Base-by-base conservation (phyloP, 176 grass and related monocot genomes). In the Aegilops longissima region DNA sequence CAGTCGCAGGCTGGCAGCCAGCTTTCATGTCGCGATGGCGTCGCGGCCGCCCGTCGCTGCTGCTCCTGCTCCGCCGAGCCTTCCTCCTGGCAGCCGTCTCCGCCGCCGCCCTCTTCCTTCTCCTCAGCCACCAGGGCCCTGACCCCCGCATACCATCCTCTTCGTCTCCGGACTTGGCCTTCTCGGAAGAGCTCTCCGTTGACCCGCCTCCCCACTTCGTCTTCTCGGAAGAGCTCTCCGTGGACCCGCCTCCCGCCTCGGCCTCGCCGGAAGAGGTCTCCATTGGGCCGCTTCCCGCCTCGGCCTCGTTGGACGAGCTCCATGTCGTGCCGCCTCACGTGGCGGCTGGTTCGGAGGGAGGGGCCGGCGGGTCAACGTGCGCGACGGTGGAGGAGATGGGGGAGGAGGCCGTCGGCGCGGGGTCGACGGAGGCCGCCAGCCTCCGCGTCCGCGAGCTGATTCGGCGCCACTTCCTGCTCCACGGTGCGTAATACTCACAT, bases 361-460 rank as follows among this genome's bases (percentile, higher is more conserved):
- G 3, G 5, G 38, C 6, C 16, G 6, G 71, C 5, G 29, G 31
- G 27, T 52, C 51, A 21, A 39, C 79, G 27, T 98, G 96, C 73
- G 93, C 90, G 7, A 94, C 90, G 30, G 96, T 98, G 92, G 96
- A 98, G 90, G 84, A 56, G 84, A 98, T 95, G 92, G 96, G 96
- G 30, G 81, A 91, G 76, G 88, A 88, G 31, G 88, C 93, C 44
- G 73, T 51, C 4, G 88, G 82, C 52, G 47, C 23, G 31, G 84
- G 66, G 11, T 90, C 72, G 7, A 66, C 88, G 21, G 91, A 87
- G 86, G 88, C 51, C 65, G 86, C 87, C 86, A 96, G 88, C 90
- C 83, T 98, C 61, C 82, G 84, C 62, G 86, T 94, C 58, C 91
- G 93, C 52, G 88, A 94, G 65, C 36, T 94, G 36, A 94, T 98